Evolutionary conservation across 345 rosid species (phyloP), one percentile per base, ranked within the genome.

Genomic region (Sonneratia caseolaris): DNA sequence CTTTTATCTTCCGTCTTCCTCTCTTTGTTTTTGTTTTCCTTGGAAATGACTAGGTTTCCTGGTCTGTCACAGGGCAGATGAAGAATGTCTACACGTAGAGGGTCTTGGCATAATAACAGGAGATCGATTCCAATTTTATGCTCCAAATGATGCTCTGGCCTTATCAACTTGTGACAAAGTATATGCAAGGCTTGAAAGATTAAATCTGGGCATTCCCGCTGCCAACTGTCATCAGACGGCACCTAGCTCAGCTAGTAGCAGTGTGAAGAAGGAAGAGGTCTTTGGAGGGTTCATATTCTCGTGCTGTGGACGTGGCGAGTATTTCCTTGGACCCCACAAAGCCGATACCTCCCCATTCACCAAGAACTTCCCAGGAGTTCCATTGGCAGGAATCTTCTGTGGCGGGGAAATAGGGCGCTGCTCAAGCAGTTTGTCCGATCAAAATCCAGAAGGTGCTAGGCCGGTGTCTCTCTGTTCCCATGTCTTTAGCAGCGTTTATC

Each of bases 271-370:
- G 67, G 70, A 37, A 35, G 86, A 86, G 80, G 79, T 82, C 38
- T 69, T 89, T 53, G 98, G 97, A 76, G 92, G 98, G 47, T 85
- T 89, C 72, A 81, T 88, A 21, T 86, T 91, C 69, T 72, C 84
- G 0, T 86, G 87, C 72, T 62, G 68, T 37, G 85, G 86, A 53
- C 92, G 97, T 0, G 86, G 92, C 13, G 80, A 74, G 9, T 75
- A 84, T 0, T 86, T 86, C 84, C 86, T 86, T 49, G 83, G 77
- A 27, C 68, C 73, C 7, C 70, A 2, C 59, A 76, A 88, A 18
- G 84, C 79, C 0, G 88, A 93, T 61, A 81, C 85, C 79, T 83
- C 80, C 10, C 97, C 97, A 1, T 77, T 93, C 70, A 37, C 76
- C 71, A 86, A 89, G 62, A 91, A 87, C 83, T 91, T 86, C 67